These are phyloP conservation scores for Coniella vitis DNA, from an alignment of 2,329 filamentous ascomycete genomes.

Conservation along the genomic window DNA sequence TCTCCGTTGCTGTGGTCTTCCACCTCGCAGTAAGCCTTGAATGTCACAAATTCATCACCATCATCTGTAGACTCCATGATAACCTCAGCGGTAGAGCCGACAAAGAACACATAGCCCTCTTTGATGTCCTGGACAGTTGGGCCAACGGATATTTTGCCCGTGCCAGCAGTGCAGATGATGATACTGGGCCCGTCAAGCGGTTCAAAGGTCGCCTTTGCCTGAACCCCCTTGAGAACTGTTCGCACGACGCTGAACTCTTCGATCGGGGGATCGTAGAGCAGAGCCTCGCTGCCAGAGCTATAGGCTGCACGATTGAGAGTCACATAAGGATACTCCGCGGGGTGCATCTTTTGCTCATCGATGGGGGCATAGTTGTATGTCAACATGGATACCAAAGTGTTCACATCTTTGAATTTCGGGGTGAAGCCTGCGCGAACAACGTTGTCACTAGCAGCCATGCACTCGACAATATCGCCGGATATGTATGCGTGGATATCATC, in stretches of 20 bases:
- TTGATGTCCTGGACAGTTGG: conserved; percentile 69
- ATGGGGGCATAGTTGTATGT: conserved; percentile 96
- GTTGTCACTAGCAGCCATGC: conserved; percentile 98
- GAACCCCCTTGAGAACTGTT: conserved; percentile 62
- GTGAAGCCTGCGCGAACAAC: conserved; percentile 96
- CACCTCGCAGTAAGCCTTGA: conserved; percentile 91
- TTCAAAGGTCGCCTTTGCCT: conserved; percentile 83
- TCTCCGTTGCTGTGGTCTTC: conserved; percentile 41
- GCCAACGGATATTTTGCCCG: conserved; percentile 78
- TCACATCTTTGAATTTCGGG: conserved; percentile 95
- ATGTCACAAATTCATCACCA: conserved; percentile 73
- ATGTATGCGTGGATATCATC: conserved; percentile 97
- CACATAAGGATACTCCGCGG: conserved; percentile 77
- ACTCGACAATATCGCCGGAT: conserved; percentile 92
- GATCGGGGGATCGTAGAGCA: conserved; percentile 90
- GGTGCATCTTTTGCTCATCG: conserved; percentile 86
- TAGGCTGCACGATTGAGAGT: conserved; percentile 78
- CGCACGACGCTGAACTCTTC: conserved; percentile 91
- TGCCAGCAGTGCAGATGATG: conserved; percentile 79
- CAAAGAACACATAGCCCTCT: conserved; percentile 72
- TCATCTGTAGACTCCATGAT: conserved; percentile 58
- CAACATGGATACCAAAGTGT: conserved; percentile 81
- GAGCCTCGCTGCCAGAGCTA: conserved; percentile 63
- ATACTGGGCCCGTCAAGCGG: conserved; percentile 84
- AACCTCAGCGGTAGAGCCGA: conserved; percentile 80